Percentiles rank a stretch among this genome's conserved stretches.
Conservation (phyloP, 192 early-diverging fungal genomes). For the Coemansia sp. region DNA sequence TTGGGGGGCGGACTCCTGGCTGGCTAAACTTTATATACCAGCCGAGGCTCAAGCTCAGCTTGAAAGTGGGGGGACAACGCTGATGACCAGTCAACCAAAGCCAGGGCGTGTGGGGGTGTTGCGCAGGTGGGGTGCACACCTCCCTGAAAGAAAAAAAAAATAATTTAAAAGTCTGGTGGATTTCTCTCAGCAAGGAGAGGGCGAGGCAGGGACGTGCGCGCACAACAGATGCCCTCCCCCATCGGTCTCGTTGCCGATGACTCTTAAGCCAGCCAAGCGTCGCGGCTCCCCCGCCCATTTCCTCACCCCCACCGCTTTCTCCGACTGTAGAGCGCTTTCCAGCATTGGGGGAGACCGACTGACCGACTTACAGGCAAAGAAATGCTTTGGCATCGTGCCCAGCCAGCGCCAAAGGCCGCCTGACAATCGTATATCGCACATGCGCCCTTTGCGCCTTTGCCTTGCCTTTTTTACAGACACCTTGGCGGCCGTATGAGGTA, state of each 20-base stretch:
- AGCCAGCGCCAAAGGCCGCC: not conserved
- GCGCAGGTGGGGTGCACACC: not conserved
- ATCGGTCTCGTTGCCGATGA: not conserved
- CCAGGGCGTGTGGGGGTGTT: slow-evolving; percentile 2
- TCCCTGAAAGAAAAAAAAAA: not conserved
- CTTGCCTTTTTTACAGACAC: not conserved
- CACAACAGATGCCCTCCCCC: not conserved
- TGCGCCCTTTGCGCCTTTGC: not conserved
- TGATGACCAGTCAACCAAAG: slow-evolving; percentile 3
- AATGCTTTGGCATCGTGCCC: not conserved
- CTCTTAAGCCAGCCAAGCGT: not conserved
- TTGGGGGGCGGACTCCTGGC: slow-evolving; percentile 1
- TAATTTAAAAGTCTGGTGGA: not conserved
- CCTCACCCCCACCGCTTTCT: not conserved
- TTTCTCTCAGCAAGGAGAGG: not conserved
- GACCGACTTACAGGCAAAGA: not conserved
- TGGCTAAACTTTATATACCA: slow-evolving; percentile 9
- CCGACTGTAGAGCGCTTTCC: not conserved
- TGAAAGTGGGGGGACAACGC: not conserved
- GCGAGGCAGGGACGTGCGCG: not conserved
- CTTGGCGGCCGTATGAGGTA: not conserved
- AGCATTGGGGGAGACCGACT: not conserved
- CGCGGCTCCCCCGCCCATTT: not conserved
- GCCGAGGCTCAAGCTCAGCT: not conserved
- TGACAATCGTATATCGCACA: not conserved